These are phyloP conservation scores for Ogataea allantospora DNA, from an alignment of 805 yeast genomes.

Conservation along the genomic window DNA sequence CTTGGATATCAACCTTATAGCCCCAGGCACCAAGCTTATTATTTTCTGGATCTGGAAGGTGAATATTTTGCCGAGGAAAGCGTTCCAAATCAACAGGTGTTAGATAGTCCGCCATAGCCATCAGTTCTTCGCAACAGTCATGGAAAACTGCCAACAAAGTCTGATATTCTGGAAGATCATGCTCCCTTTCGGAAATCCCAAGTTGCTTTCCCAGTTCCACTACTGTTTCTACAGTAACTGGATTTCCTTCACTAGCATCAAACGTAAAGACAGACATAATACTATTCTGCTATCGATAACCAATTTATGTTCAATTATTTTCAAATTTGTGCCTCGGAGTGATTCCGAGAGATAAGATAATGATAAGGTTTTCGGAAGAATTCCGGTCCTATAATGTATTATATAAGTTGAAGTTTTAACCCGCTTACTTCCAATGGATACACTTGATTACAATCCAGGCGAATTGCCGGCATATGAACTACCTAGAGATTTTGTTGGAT, in stretches of 20 bases:
- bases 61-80: conserved; percentile 32
- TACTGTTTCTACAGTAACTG: conserved; percentile 24
- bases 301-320: too few relatives aligned
- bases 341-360: conserved; percentile 7
- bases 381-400: too few relatives aligned
- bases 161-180: conserved; percentile 24
- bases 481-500: conserved; percentile 21
- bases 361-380: too few relatives aligned
- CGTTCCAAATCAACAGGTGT: conserved; percentile 30
- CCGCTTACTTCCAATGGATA: too few relatives aligned
- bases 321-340: conserved; percentile 1
- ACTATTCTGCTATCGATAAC: too few relatives aligned
- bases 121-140: conserved; percentile 24
- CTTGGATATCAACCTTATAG: conserved; percentile 24
- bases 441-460: conserved; percentile 12
- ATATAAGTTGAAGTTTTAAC: too few relatives aligned
- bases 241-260: conserved; percentile 21
- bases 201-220: conserved; percentile 14
- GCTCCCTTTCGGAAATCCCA: conserved; percentile 18
- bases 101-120: conserved; percentile 31
- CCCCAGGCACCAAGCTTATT: conserved; percentile 36
- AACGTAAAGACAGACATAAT: conserved; percentile 32
- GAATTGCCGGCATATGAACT: conserved; percentile 14
- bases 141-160: conserved; percentile 31
- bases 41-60: conserved; percentile 24